Evolutionary conservation across 2,329 filamentous ascomycete species (phyloP).

Genomic region (Fusarium sp.): DNA sequence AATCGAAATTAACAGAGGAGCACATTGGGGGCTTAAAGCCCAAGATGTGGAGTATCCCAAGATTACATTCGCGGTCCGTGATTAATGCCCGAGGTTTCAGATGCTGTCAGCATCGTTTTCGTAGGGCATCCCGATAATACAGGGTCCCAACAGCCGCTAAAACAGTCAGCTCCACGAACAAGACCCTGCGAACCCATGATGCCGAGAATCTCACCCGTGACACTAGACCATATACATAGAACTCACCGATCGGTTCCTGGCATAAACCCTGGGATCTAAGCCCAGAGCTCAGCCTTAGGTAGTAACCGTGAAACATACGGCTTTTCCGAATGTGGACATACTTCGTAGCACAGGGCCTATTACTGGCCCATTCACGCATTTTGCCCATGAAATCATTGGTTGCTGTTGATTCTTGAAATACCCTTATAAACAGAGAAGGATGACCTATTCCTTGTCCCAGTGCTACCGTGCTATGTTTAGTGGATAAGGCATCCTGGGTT

Average conservation of each 20-base stretch:
- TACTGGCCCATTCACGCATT: background rate
- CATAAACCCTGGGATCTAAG: background rate
- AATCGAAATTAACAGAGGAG: background rate
- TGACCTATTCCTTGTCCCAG: background rate
- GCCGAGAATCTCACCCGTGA: background rate
- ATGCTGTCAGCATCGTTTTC: background rate
- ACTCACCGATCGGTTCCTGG: background rate
- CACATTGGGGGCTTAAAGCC: background rate
- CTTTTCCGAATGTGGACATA: background rate
- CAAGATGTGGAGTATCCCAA: background rate
- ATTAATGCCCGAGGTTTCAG: background rate
- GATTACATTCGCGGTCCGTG: background rate
- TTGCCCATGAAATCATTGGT: background rate
- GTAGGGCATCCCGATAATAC: background rate
- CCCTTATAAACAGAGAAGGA: background rate
- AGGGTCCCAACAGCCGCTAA: background rate
- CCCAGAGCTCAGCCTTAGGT: background rate
- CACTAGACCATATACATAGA: background rate
- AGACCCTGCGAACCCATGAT: background rate
- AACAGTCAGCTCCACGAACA: background rate
- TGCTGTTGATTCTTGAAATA: background rate
- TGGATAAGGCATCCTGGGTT: background rate
- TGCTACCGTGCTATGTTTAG: background rate
- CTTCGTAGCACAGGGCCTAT: background rate
- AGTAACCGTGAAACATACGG: background rate